Evolutionary conservation across 371 early-diverging fungal genomes (phyloP).

Genomic region (Rhizopus sp.): DNA sequence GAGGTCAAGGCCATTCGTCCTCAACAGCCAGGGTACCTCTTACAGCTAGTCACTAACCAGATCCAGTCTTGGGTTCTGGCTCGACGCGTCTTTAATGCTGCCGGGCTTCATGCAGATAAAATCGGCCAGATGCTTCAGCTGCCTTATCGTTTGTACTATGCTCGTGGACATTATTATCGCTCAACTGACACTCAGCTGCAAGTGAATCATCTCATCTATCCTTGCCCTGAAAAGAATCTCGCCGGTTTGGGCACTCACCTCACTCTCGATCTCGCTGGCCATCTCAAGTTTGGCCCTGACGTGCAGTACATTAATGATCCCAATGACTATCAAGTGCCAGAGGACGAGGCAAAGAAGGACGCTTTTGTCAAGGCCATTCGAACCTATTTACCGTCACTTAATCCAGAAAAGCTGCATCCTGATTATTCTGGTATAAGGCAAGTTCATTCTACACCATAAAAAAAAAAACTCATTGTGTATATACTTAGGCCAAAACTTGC

Average conservation of each 20-base stretch:
- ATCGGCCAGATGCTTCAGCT: slow-evolving; percentile 58
- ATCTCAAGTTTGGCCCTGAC: slow-evolving; percentile 86
- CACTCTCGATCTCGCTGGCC: slow-evolving; percentile 79
- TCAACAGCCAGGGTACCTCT: slow-evolving; percentile 40
- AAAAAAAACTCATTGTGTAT: not conserved
- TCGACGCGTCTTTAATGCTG: slow-evolving; percentile 74
- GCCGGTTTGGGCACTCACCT: slow-evolving; percentile 81
- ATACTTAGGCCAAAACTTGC: slow-evolving; percentile 76
- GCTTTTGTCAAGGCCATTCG: slow-evolving; percentile 60
- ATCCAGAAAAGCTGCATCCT: slow-evolving; percentile 56
- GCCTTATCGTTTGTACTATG: slow-evolving; percentile 60
- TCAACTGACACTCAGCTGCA: slow-evolving; percentile 20
- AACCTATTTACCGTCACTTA: slow-evolving; percentile 65
- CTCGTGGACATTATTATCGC: slow-evolving; percentile 79
- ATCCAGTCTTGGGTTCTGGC: slow-evolving; percentile 51
- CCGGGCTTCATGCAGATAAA: slow-evolving; percentile 74
- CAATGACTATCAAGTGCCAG: slow-evolving; percentile 63
- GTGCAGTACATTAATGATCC: slow-evolving; percentile 58
- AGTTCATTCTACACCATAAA: not conserved
- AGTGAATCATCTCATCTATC: slow-evolving; percentile 79
- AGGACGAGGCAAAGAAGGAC: slow-evolving; percentile 37
- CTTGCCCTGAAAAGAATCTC: slow-evolving; percentile 77
- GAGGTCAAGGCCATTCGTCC: slow-evolving; percentile 51
- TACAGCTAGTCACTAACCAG: slow-evolving; percentile 45
- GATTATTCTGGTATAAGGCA: slow-evolving; percentile 86